Base-by-base conservation (phyloP, 2,329 filamentous ascomycete species). In the Alternaria sp. region DNA sequence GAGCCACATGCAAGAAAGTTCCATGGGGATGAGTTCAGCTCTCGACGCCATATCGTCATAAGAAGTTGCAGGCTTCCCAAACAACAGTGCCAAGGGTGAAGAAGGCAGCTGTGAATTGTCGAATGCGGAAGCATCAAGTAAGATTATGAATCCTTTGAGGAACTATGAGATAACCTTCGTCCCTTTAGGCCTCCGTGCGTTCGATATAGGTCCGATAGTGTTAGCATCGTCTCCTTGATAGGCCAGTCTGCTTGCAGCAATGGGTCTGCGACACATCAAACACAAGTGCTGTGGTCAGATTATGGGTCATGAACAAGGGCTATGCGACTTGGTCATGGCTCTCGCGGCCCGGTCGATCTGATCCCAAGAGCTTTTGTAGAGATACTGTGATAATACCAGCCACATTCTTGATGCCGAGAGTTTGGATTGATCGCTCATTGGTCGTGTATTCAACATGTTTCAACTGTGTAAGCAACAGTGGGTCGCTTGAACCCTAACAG, bases 1-100 rank as follows among this genome's bases (percentile, higher is more conserved):
- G 59, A 23, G 51, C 21, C 58, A 19, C 49, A 15, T 26, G 43
- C 51, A 57, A 57, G 44, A 51, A 40, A 55, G 17, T 23, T 43
- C 61, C 59, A 61, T 12, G 32, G 51, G 68, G 43, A 17, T 17
- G 36, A 11, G 58, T 64, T 59, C 61, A 67, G 58, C 61, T 25
- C 32, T 57, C 61, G 66, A 70, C 65, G 70, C 71, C 66, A 74
- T 67, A 67, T 44, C 45, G 62, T 65, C 63, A 65, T 66, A 59
- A 57, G 52, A 30, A 21, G 45, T 43, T 55, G 56, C 23, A 40
- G 36, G 45, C 10, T 13, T 57, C 46, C 46, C 53, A 50, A 44
- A 61, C 54, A 40, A 57, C 43, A 30, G 52, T 52, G 13, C 49
- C 51, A 51, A 58, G 45, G 52, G 51, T 49, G 45, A 30, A 32